These are phyloP conservation scores for Paraphaeosphaeria sporulosa DNA, from an alignment of 2,329 filamentous ascomycete genomes.

Conservation along the genomic window DNA sequence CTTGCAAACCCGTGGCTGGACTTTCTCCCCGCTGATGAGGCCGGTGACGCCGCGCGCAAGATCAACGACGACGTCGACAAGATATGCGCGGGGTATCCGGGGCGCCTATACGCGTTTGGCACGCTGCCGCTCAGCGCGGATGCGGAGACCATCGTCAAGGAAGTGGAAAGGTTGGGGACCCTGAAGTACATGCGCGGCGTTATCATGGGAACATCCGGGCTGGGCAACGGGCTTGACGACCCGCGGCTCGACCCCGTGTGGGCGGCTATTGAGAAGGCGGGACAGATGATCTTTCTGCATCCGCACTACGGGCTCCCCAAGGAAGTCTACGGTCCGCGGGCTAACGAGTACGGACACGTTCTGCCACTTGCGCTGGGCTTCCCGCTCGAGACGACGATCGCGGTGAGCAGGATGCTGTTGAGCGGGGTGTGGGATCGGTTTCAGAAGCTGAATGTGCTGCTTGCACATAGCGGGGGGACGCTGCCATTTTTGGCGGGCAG, in stretches of 20 bases:
- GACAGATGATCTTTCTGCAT: conserved; percentile 80
- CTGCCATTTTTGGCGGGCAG: conserved; percentile 87
- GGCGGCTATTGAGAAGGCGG: conserved; percentile 68
- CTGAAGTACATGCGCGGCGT: conserved; percentile 80
- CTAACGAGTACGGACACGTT: conserved; percentile 83
- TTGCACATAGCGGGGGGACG: conserved; percentile 89
- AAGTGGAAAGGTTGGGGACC: conserved; percentile 68
- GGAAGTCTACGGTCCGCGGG: conserved; percentile 78
- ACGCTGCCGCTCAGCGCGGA: conserved; percentile 79
- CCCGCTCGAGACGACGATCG: conserved; percentile 91
- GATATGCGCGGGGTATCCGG: conserved; percentile 72
- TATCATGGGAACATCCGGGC: conserved; percentile 83
- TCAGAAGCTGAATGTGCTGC: conserved; percentile 71
- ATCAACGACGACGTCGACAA: conserved; percentile 81
- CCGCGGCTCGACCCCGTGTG: conserved; percentile 75
- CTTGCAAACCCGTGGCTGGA: conserved; percentile 95
- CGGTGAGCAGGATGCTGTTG: conserved; percentile 86
- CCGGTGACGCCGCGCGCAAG: conserved; percentile 67
- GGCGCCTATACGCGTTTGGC: conserved; percentile 82
- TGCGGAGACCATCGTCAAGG: conserved; percentile 64
- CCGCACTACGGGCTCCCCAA: conserved; percentile 89
- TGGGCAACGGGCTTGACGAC: conserved; percentile 84
- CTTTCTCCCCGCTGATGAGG: conserved; percentile 71
- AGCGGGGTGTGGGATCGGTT: conserved; percentile 83
- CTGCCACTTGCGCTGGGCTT: conserved; percentile 86